Conservation (phyloP, 495 filamentous ascomycete genomes). For the Xylaria acuta region DNA sequence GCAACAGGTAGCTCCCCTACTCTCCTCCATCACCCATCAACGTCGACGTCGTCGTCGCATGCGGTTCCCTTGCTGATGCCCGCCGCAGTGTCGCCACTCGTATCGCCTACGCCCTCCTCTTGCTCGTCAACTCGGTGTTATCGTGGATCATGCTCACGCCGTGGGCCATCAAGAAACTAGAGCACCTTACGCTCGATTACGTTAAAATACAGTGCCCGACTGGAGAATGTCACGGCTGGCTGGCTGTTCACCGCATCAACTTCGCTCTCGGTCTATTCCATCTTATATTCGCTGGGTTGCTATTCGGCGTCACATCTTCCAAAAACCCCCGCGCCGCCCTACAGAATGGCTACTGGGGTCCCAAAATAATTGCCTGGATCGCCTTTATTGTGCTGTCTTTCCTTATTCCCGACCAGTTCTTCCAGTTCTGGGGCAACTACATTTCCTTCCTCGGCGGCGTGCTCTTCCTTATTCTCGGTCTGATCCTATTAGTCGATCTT, state of each 20-base stretch:
- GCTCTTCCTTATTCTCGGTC: constrained; percentile 89
- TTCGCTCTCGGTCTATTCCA: constrained; percentile 97
- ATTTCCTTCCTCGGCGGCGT: constrained; percentile 87
- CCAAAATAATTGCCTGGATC: constrained; percentile 77
- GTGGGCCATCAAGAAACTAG: constrained; percentile 95
- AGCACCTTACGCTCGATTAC: constrained; percentile 90
- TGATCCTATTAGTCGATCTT: constrained; percentile 92
- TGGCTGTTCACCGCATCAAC: constrained; percentile 96
- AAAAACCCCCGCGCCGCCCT: constrained; percentile 85
- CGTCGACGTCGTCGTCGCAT: not conserved
- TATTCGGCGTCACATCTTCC: constrained; percentile 87
- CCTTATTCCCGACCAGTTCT: constrained; percentile 94
- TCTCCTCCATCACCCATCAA: not conserved
- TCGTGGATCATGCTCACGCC: constrained; percentile 99
- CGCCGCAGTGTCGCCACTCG: constrained; percentile 83
- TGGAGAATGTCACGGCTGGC: constrained; percentile 92
- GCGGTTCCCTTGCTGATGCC: not conserved
- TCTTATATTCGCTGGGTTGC: constrained; percentile 77
- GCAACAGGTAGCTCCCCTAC: constrained; percentile 76
- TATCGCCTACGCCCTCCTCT: constrained; percentile 95
- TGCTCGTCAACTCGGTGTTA: constrained; percentile 92
- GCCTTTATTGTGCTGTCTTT: constrained; percentile 87
- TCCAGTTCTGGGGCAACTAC: constrained; percentile 95
- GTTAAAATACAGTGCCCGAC: constrained; percentile 91
- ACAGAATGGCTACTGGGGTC: constrained; percentile 95